Conservation (phyloP, 345 rosid genomes). For the Salix exigua region DNA sequence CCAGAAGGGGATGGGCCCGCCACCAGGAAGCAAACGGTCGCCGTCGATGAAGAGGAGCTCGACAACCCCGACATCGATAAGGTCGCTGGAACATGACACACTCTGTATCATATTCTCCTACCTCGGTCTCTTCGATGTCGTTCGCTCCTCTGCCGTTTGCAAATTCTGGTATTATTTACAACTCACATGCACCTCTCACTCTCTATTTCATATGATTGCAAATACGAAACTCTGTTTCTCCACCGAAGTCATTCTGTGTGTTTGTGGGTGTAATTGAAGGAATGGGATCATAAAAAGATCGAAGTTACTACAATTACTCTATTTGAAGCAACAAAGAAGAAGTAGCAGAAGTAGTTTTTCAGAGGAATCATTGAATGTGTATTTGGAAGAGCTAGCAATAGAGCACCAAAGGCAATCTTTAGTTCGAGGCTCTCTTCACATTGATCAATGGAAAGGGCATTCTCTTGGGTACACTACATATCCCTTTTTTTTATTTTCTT, state of each 20-base stretch:
- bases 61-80: slow-evolving; percentile 31
- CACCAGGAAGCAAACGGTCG: slow-evolving; percentile 27
- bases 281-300: slow-evolving; percentile 43
- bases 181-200: background rate
- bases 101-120: slow-evolving; percentile 67
- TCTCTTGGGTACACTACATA: slow-evolving; percentile 49
- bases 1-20: slow-evolving; percentile 14
- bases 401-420: slow-evolving; percentile 57
- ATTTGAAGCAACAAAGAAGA: slow-evolving; percentile 32
- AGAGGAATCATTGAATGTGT: slow-evolving; percentile 33
- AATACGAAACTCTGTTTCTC: too few species aligned
- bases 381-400: slow-evolving; percentile 57
- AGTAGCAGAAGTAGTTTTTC: slow-evolving; percentile 20
- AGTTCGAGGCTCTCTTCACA: slow-evolving; percentile 36
- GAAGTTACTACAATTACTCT: slow-evolving; percentile 49
- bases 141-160: slow-evolving; percentile 73
- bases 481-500: background rate
- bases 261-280: slow-evolving; percentile 31
- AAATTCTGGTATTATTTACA: slow-evolving; percentile 50
- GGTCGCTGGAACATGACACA: slow-evolving; percentile 50
- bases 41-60: slow-evolving; percentile 43
- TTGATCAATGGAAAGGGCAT: slow-evolving; percentile 84
- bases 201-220: background rate
- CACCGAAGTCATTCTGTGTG: background rate
- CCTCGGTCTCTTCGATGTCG: slow-evolving; percentile 70